Conservation (phyloP, 2,329 filamentous ascomycete species). For the Elsinoe arachidis region DNA sequence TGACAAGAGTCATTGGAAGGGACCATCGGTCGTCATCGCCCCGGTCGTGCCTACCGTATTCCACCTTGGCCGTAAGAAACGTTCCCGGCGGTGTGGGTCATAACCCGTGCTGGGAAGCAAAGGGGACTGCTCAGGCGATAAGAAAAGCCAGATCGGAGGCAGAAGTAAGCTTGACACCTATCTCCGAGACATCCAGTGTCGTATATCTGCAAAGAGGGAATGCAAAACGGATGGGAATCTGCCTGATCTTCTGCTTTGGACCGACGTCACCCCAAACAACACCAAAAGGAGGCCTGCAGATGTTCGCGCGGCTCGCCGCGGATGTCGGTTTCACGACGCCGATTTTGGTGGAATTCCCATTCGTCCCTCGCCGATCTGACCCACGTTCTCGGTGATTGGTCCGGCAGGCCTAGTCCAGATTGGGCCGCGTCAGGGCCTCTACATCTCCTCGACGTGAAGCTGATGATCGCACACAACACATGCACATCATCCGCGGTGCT, state of each 20-base stretch:
- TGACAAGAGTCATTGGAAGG: neutral
- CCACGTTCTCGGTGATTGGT: neutral
- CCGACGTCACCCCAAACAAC: neutral
- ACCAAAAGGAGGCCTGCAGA: neutral
- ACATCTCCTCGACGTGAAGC: neutral
- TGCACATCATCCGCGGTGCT: no score
- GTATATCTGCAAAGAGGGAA: no score
- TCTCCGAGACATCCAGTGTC: neutral
- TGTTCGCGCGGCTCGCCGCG: constrained; percentile 5
- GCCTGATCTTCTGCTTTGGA: no score
- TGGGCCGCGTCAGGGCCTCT: neutral
- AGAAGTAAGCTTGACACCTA: neutral
- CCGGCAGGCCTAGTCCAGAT: neutral
- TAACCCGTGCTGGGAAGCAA: neutral
- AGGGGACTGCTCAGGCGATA: neutral
- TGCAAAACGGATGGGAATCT: no score
- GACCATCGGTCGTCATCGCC: neutral
- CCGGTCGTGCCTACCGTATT: neutral
- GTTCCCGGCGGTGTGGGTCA: neutral
- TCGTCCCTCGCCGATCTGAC: neutral
- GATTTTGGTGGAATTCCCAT: neutral
- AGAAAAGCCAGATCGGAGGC: neutral
- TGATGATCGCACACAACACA: no score
- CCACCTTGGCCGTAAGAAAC: neutral
- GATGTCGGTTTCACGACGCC: neutral